These are phyloP conservation scores for Cutaneotrichosporon dermatis DNA, from an alignment of 1,284 basidiomycete species.

Conservation along the genomic window DNA sequence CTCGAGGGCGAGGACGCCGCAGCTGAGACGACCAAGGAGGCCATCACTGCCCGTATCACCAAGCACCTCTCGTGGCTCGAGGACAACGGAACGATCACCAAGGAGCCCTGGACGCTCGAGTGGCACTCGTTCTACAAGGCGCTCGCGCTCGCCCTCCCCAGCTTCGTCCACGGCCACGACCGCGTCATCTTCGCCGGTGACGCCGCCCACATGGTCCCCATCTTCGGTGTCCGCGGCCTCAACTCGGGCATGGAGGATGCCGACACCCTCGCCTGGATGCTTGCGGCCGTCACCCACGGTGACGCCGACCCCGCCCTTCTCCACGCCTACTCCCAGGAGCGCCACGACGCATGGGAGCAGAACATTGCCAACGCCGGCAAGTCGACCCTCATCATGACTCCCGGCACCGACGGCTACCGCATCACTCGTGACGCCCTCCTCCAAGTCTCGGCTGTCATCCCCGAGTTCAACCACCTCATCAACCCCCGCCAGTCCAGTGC, in stretches of 20 bases:
- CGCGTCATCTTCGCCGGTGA: constrained; percentile 19
- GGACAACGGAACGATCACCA: constrained; percentile 22
- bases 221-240: constrained; percentile 21
- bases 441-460: constrained; percentile 12
- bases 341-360: constrained; percentile 21
- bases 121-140: constrained; percentile 24
- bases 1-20: constrained; percentile 13
- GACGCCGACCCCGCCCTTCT: constrained; percentile 15
- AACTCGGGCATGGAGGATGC: constrained; percentile 23
- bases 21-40: constrained; percentile 15
- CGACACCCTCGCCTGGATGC: constrained; percentile 20
- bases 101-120: constrained; percentile 21
- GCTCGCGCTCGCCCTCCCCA: constrained; percentile 15
- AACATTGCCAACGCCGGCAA: constrained; percentile 19
- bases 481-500: constrained; percentile 21
- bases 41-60: constrained; percentile 15
- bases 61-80: constrained; percentile 22
- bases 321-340: constrained; percentile 16
- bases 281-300: constrained; percentile 12
- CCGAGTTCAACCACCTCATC: constrained; percentile 22
- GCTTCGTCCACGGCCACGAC: constrained; percentile 10
- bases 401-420: constrained; percentile 17
- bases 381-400: constrained; percentile 21
- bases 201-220: constrained; percentile 21
- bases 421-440: constrained; percentile 19